Evolutionary conservation across 441 rosid genomes (phyloP).

Genomic region (Gossypium davidsonii): DNA sequence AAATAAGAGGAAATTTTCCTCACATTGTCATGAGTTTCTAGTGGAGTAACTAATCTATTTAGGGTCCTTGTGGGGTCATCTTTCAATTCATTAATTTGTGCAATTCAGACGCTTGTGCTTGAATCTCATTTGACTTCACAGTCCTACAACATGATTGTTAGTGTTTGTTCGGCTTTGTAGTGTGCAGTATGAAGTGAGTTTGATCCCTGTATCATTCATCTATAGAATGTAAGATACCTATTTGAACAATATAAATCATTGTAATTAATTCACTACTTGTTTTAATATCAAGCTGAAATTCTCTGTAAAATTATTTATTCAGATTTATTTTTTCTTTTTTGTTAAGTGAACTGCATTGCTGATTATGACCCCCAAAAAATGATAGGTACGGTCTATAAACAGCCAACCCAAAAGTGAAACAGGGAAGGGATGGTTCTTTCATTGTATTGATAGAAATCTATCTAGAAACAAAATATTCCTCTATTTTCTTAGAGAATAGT

Average conservation of each 20-base stretch:
- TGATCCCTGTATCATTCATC: constrained; percentile 13
- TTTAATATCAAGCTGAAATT: constrained; percentile 20
- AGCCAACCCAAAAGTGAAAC: no score
- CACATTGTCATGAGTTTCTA: constrained; percentile 12
- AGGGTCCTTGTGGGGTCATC: constrained; percentile 13
- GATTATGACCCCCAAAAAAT: not conserved
- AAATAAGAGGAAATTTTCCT: constrained; percentile 34
- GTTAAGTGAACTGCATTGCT: not conserved
- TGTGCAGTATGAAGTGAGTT: constrained; percentile 20
- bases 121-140: constrained; percentile 14
- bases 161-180: constrained; percentile 19
- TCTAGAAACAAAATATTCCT: not conserved
- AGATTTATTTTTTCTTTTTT: not conserved
- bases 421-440: not conserved
- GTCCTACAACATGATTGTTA: not conserved
- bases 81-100: constrained; percentile 27
- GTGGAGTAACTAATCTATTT: constrained; percentile 11
- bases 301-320: not conserved
- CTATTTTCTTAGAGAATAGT: not conserved
- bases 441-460: not conserved
- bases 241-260: constrained; percentile 13
- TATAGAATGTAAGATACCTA: constrained; percentile 15
- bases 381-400: no score
- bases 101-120: constrained; percentile 12
- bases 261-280: constrained; percentile 24